A percentile compares a stretch with the other conserved stretches of the same genome.
Evolutionary conservation across 305 asterid genomes (phyloP).

Genomic region (Petunia hybrid): DNA sequence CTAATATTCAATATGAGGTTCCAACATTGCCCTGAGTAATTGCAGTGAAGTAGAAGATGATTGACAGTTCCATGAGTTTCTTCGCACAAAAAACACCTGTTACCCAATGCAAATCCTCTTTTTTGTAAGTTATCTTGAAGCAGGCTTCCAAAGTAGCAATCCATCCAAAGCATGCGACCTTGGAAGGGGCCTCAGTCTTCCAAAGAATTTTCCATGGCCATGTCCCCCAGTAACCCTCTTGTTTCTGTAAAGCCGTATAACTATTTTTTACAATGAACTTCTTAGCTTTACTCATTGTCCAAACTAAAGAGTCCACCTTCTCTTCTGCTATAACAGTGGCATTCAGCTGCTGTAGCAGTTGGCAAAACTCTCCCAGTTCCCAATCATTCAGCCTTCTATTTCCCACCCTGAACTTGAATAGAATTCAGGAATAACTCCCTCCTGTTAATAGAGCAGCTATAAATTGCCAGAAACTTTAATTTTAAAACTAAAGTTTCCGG

Average conservation of each 20-base stretch:
- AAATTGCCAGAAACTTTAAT: not conserved
- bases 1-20: too few relatives aligned
- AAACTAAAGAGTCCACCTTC: not conserved
- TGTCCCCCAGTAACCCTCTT: not conserved
- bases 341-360: not conserved
- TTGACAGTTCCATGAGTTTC: not conserved
- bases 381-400: not conserved
- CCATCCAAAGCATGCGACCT: constrained; percentile 9
- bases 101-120: not conserved
- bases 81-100: not conserved
- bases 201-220: constrained; percentile 9
- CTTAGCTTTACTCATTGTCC: not conserved
- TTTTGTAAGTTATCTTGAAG: not conserved
- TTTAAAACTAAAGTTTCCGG: not conserved
- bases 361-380: not conserved
- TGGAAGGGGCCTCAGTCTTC: not conserved
- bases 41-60: not conserved
- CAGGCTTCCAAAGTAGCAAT: constrained; percentile 8
- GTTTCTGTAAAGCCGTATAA: not conserved
- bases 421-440: not conserved
- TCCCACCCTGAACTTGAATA: constrained; percentile 11
- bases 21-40: too few relatives aligned
- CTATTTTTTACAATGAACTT: not conserved
- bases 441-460: not conserved
- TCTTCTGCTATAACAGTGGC: not conserved